Evolutionary conservation across 345 rosid species (phyloP), one percentile per base, ranked within the genome.

Genomic region (Chamaenerion angustifolium): DNA sequence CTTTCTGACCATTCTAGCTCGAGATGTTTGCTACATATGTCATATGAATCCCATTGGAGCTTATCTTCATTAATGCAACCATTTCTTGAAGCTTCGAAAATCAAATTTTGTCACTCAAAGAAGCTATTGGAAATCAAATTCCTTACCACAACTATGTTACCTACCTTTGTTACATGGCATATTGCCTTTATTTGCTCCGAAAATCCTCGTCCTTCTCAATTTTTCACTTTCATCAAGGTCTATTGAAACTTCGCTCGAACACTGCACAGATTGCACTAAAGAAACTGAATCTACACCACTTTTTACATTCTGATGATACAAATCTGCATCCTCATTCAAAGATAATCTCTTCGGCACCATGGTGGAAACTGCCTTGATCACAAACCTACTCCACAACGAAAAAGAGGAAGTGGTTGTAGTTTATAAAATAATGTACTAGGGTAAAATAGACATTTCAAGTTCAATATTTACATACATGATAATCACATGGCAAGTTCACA

Each of bases 111-210:
- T 94, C 95, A 90, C 63, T 81, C 85, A 51, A 66, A 75, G 56
- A 64, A 63, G 70, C 25, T 41, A 18, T 15, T 27, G 55, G 48
- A 50, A 12, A 43, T 13, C 35, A 50, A 31, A 11, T n/a, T 17
- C 14, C 48, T 45, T 45, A 83, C 98, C 95, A 0, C 92, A 69
- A 76, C 94, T 86, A 61, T 90, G 98, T 68, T 86, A 86, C 81
- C 74, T 83, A 61, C 95, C 98, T 73, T 90, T 90, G 75, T 90
- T 90, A 95, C 98, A 90, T 19, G 98, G 98, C 12, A 72, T 79
- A 53, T 74, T 81, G 49, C 98, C 98, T 72, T 71, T 83, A 72
- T 86, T 86, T 16, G 94, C 98, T 59, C 81, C 81, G 10, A 95
- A 90, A 57, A 90, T 90, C 56, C 94, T 74, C 79, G 59, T 73